phyloP scores from a whole-genome alignment of 352 stramenopile species.

The Aphanomyces cochlioides region DNA sequence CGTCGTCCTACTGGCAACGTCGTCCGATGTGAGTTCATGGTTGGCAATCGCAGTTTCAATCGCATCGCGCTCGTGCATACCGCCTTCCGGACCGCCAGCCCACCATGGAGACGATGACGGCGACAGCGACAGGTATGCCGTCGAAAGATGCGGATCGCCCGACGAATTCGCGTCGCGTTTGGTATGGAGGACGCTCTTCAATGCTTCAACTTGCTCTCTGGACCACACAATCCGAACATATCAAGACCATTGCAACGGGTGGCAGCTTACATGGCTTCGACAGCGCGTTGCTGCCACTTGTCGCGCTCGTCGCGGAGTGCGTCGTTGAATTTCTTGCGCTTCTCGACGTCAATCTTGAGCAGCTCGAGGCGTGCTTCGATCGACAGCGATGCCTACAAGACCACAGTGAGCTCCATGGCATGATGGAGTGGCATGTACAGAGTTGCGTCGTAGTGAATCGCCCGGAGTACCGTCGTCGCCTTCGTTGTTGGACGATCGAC shows the following conservation, averaged over 20 bases:
- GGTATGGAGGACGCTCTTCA: neutral
- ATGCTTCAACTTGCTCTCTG: neutral
- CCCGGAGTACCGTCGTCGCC: neutral
- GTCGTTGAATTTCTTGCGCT: conserved; percentile 27
- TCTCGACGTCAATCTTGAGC: conserved; percentile 20
- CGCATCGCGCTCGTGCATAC: neutral
- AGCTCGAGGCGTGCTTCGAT: neutral
- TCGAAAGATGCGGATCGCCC: too few relatives aligned
- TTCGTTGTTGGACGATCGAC: conserved; percentile 1
- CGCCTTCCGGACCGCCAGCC: conserved; percentile 4
- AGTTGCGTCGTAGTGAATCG: neutral
- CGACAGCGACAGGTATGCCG: neutral
- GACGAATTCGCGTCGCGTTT: too few relatives aligned
- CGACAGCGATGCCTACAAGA: neutral
- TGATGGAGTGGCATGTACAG: neutral
- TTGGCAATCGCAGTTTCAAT: conserved; percentile 13
- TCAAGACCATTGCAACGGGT: too few relatives aligned
- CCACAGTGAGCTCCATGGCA: too few relatives aligned
- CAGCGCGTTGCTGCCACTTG: conserved; percentile 56
- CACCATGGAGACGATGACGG: conserved; percentile 5
- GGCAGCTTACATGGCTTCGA: conserved; percentile 43
- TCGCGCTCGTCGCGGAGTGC: conserved; percentile 51
- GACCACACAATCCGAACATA: too few relatives aligned
- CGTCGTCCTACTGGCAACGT: neutral
- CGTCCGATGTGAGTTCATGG: conserved; percentile 2